Conservation (phyloP, 768 basidiomycete genomes). For the Fibroporia radiculosa region DNA sequence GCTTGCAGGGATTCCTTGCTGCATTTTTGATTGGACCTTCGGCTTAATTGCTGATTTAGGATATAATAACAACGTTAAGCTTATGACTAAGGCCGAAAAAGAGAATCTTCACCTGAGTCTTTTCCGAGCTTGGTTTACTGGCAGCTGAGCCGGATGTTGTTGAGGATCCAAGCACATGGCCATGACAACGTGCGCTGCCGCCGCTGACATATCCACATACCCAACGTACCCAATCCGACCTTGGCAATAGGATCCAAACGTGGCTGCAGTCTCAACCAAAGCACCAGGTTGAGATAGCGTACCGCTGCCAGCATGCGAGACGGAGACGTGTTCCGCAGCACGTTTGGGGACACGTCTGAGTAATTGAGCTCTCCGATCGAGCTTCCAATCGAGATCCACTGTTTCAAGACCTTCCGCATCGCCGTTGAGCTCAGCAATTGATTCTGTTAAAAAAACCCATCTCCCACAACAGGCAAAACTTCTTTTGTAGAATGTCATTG, state of each 20-base stretch:
- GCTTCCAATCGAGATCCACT: slow-evolving; percentile 7
- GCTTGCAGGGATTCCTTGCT: not conserved
- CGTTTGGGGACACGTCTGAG: slow-evolving; percentile 23
- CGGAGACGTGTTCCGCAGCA: slow-evolving; percentile 25
- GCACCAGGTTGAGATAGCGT: slow-evolving; percentile 1
- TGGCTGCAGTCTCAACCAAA: slow-evolving; percentile 19
- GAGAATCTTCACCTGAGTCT: not conserved
- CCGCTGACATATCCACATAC: slow-evolving; percentile 24
- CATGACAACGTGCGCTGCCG: not conserved
- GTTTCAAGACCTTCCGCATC: not conserved
- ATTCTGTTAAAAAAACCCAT: slow-evolving; percentile 29
- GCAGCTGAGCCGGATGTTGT: not conserved
- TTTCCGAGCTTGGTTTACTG: not conserved
- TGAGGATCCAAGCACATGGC: not conserved
- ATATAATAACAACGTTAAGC: not conserved
- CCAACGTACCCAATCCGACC: slow-evolving; percentile 34
- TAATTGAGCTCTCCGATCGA: slow-evolving; percentile 24
- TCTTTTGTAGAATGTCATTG: slow-evolving; percentile 21
- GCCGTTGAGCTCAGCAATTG: slow-evolving; percentile 26
- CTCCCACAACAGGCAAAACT: slow-evolving; percentile 30
- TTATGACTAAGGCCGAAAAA: not conserved
- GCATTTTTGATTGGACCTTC: not conserved
- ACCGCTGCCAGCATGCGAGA: not conserved
- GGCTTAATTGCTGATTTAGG: not conserved
- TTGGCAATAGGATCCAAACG: slow-evolving; percentile 3